Base-by-base conservation (phyloP, 73 alveolate species). In the Stentor coeruleus region DNA sequence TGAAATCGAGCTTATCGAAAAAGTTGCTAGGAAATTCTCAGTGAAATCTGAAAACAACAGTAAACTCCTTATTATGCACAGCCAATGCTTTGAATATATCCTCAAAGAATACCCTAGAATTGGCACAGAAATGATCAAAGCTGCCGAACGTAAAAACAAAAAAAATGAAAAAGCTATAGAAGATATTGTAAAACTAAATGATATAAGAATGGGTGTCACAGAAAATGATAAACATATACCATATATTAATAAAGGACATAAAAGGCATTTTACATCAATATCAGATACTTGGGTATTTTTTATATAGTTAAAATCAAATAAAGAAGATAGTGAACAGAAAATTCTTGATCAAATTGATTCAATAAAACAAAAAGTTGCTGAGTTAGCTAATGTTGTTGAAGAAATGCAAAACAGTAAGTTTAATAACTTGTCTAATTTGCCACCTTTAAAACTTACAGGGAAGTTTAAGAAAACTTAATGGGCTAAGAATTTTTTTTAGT, bases 1-100 rank as follows among this genome's bases (percentile, higher is more conserved):
- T 15, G 93, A 87, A 85, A 87, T 87, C 60, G 93, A 87, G 80
- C 83, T 75, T n/a, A 33, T 87, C 3, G 85, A 82, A 35, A 85
- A 84, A 42, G 39, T 75, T 14, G 73, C 91, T 38, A 59, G 87
- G 38, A 81, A 86, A 20, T 77, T 87, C 79, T 77, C 77, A 38
- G 77, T 81, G 15, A 83, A 77, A 1, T 28, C 83, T 0, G 3
- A 31, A 0, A 39, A 31, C 15, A n/a, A n/a, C 14, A 15, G 83
- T 2, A 20, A 15, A 38, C n/a, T 39, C 14, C 33, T 75, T 36
- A 33, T 75, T 14, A 75, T 75, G 59, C 11, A 31, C 26, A 75
- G 38, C 11, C 74, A 75, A 75, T 26, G 15, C 39, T 75, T 75
- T 39, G 59, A 40, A 1, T 20, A 15, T 0, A 38, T 75, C 20